phyloP scores from a whole-genome alignment of 1,284 basidiomycete genomes.

The Ganoderma boninense region DNA sequence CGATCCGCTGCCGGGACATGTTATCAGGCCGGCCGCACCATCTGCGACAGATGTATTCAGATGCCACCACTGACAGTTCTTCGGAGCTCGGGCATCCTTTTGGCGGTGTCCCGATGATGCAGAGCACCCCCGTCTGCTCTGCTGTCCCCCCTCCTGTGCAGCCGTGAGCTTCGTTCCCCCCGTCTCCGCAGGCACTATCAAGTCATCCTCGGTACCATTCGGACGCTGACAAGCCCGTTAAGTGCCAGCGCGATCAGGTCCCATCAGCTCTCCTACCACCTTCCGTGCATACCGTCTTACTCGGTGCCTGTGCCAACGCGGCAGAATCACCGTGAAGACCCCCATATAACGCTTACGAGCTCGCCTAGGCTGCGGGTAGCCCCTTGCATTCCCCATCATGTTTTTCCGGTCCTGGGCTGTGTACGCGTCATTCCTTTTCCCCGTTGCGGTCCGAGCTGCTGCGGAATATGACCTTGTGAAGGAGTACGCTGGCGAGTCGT shows the following conservation, averaged over 20 bases:
- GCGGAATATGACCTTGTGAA: conserved; percentile 44
- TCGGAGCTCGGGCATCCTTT: conserved; percentile 2
- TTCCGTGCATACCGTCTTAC: conserved; percentile 13
- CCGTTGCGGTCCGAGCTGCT: conserved; percentile 27
- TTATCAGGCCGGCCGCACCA: conserved; percentile 1
- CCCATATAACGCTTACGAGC: conserved; percentile 29
- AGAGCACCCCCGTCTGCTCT: conserved; percentile 1
- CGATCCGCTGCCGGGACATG: neutral
- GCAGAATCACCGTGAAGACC: conserved; percentile 24
- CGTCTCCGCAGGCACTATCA: conserved; percentile 31
- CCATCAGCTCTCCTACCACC: conserved; percentile 3
- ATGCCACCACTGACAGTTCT: conserved; percentile 3
- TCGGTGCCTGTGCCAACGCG: conserved; percentile 17
- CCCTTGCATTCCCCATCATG: conserved; percentile 24
- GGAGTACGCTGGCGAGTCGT: conserved; percentile 46
- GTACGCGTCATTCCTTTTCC: conserved; percentile 26
- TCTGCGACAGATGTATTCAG: neutral
- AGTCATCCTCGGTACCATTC: conserved; percentile 20
- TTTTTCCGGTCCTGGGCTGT: conserved; percentile 20
- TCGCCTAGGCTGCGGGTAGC: conserved; percentile 4
- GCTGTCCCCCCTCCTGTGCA: conserved; percentile 16
- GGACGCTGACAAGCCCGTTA: conserved; percentile 24
- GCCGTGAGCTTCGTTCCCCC: conserved; percentile 15
- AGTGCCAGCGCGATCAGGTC: conserved; percentile 14
- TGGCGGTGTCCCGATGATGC: neutral